Evolutionary conservation across 345 rosid species (phyloP).

Genomic region (Corymbia maculata): DNA sequence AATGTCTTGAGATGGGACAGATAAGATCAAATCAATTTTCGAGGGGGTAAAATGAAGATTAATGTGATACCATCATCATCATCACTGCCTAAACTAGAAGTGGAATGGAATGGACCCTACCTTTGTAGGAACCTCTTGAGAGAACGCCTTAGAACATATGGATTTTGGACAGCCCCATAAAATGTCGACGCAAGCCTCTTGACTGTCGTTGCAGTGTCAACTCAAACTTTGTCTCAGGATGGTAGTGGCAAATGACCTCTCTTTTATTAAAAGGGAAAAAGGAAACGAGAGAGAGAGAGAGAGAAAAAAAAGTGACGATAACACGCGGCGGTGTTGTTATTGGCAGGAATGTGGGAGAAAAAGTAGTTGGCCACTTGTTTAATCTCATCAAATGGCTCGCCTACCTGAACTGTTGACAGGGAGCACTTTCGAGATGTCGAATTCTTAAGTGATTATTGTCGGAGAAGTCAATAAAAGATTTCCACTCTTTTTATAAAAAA

Average conservation of each 20-base stretch:
- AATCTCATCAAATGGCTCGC: neutral
- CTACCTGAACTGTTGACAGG: neutral
- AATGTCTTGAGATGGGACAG: neutral
- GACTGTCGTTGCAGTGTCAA: neutral
- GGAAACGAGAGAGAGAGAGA: neutral
- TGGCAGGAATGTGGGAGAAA: neutral
- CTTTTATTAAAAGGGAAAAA: neutral
- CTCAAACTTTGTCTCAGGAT: neutral
- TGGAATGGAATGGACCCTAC: neutral
- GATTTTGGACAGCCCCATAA: neutral
- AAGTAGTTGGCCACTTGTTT: neutral
- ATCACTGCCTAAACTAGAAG: neutral
- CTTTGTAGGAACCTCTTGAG: neutral
- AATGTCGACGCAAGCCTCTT: neutral
- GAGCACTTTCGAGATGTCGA: neutral
- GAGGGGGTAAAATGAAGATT: neutral
- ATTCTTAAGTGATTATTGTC: neutral
- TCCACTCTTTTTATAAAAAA: neutral
- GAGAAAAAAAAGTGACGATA: neutral
- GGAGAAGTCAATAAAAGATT: neutral
- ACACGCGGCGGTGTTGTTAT: neutral
- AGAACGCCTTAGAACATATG: neutral
- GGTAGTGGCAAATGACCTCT: neutral
- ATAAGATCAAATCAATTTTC: neutral
- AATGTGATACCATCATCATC: neutral